phyloP scores from a whole-genome alignment of 2,329 filamentous ascomycete species.

The Ramularia endophylla region DNA sequence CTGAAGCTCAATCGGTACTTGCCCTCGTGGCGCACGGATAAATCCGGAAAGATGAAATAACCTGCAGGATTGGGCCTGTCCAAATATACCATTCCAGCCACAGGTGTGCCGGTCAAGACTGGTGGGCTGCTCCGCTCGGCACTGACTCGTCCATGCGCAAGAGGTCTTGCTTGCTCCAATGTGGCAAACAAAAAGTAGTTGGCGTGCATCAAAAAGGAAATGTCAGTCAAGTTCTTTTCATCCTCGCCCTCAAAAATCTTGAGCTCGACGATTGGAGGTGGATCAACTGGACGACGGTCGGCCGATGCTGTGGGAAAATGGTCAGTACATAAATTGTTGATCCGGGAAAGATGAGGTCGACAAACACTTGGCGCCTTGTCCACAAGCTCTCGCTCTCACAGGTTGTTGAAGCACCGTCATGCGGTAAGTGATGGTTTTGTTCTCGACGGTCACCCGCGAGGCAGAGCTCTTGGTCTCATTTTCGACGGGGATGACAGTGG shows the following conservation, averaged over 20 bases:
- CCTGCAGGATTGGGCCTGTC: slow-evolving; percentile 74
- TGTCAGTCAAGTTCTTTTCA: slow-evolving; percentile 42
- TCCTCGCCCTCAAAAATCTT: slow-evolving; percentile 68
- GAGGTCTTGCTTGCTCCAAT: slow-evolving; percentile 74
- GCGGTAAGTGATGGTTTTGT: slow-evolving; percentile 71
- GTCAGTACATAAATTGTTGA: slow-evolving; percentile 15
- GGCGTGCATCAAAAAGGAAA: slow-evolving; percentile 87
- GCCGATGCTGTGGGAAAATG: slow-evolving; percentile 57
- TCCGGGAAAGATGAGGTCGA: neutral
- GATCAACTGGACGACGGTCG: slow-evolving; percentile 88
- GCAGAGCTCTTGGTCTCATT: slow-evolving; percentile 52
- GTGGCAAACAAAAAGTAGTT: slow-evolving; percentile 98
- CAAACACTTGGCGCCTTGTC: slow-evolving; percentile 90
- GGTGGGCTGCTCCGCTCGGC: slow-evolving; percentile 64
- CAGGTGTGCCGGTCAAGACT: slow-evolving; percentile 87
- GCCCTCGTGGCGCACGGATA: slow-evolving; percentile 93
- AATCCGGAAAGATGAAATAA: slow-evolving; percentile 96
- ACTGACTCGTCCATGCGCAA: slow-evolving; percentile 73
- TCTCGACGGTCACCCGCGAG: slow-evolving; percentile 62
- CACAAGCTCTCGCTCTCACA: slow-evolving; percentile 88
- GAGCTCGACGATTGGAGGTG: slow-evolving; percentile 88
- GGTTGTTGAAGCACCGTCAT: slow-evolving; percentile 90
- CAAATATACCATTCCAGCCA: slow-evolving; percentile 92
- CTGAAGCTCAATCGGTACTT: slow-evolving; percentile 88
- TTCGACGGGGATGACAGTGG: slow-evolving; percentile 41